Conservation (phyloP, 306 rosid genomes). For the Dalbergia oliveri region DNA sequence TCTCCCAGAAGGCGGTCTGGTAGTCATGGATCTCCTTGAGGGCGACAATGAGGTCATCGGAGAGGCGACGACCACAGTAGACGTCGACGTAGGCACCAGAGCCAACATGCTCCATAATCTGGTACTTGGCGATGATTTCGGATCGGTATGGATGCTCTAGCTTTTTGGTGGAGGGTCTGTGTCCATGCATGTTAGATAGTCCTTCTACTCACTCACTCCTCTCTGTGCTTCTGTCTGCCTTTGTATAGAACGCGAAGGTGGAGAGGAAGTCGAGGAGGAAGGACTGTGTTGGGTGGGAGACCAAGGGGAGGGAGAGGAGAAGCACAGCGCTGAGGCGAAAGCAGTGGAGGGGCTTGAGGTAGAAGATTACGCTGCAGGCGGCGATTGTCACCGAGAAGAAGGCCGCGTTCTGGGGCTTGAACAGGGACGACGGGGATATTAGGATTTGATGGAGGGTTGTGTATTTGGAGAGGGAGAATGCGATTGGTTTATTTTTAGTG, state of each 20-base stretch:
- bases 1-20: slow-evolving; percentile 88
- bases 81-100: slow-evolving; percentile 97
- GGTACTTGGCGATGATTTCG: slow-evolving; percentile 80
- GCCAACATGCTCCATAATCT: slow-evolving; percentile 88
- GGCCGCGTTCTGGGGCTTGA: slow-evolving; percentile 25
- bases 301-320: slow-evolving; percentile 72
- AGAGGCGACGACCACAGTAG: slow-evolving; percentile 78
- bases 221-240: neutral
- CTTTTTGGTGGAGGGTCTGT: slow-evolving; percentile 73
- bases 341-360: slow-evolving; percentile 59
- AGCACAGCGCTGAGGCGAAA: slow-evolving; percentile 66
- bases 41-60: slow-evolving; percentile 78
- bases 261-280: slow-evolving; percentile 82
- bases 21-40: slow-evolving; percentile 96
- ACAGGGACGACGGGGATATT: slow-evolving; percentile 46
- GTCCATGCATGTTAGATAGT: neutral
- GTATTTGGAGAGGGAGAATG: slow-evolving; percentile 65
- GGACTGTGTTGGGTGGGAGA: slow-evolving; percentile 77
- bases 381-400: slow-evolving; percentile 5
- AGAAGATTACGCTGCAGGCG: slow-evolving; percentile 30
- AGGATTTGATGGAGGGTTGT: slow-evolving; percentile 48
- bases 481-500: neutral
- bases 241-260: slow-evolving; percentile 75
- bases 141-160: slow-evolving; percentile 97
- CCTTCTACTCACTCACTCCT: neutral